Evolutionary conservation across 768 basidiomycete genomes (phyloP), one percentile per base, ranked within the genome.

Genomic region (Podaxis rugospora): DNA sequence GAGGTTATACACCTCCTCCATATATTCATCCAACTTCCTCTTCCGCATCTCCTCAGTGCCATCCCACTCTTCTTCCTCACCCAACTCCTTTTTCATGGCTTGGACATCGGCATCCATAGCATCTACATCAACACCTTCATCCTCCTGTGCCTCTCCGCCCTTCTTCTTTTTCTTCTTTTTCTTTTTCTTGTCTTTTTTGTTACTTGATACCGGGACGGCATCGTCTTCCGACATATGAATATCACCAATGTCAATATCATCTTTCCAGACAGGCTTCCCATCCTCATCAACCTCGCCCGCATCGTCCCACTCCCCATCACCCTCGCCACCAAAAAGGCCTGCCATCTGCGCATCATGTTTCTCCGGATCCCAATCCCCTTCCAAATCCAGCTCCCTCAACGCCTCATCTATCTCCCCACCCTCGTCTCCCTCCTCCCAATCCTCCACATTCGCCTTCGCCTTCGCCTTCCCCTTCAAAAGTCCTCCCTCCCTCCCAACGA

Each of bases 1-100:
- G 16, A 98, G 79, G 37, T 81, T 87, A 70, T 95, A 89, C 44
- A 98, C 78, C 71, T 94, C 92, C 63, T 94, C 90, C 90, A 98
- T 90, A 67, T 95, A 93, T 68, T 92, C 80, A 57, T 95, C 86
- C 61, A 95, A 72, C 67, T 89, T 89, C 54, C 81, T 78, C 72
- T 94, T 93, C 56, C 92, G 83, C 84, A 92, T 92, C 68, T 91
- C 92, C 68, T 95, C 92, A n/a, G 91, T 93, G 1, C 90, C 91
- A 66, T 87, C 87, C 88, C 90, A 92, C 63, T 91, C 90, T 10
- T 77, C 79, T 7, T 78, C 77, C 14, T 70, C 71, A 11, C 54
- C 65, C 18, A 46, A 40, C 32, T 63, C 46, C 37, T 51, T 60
- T 18, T 40, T 40, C 3, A 18, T 35, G 25, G 67, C 71, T 50